Evolutionary conservation across 345 rosid species (phyloP).

Genomic region (Reutealis trisperma): DNA sequence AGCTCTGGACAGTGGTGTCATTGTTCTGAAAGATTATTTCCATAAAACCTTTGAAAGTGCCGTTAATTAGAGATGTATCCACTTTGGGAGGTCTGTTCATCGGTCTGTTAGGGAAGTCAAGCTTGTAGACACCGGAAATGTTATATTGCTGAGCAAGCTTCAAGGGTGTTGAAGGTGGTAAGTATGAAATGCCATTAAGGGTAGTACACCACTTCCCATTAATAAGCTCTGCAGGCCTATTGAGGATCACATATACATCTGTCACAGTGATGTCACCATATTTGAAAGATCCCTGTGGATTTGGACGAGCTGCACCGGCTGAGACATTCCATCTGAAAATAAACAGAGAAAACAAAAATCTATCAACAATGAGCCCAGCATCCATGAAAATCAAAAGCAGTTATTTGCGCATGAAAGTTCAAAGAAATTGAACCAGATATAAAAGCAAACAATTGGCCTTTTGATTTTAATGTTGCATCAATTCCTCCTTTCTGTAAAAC

Average conservation of each 20-base stretch:
- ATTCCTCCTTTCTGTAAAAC: slow-evolving; percentile 5
- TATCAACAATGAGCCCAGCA: slow-evolving; percentile 12
- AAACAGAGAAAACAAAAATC: slow-evolving; percentile 14
- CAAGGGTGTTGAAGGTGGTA: slow-evolving; percentile 80
- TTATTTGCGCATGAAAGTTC: not conserved
- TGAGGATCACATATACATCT: slow-evolving; percentile 73
- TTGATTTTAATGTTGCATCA: not conserved
- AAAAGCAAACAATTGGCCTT: not conserved
- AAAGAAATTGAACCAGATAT: not conserved
- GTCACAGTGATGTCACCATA: slow-evolving; percentile 86
- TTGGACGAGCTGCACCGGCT: slow-evolving; percentile 92
- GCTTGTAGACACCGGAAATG: slow-evolving; percentile 77
- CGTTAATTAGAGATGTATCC: slow-evolving; percentile 89
- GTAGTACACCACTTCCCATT: slow-evolving; percentile 61
- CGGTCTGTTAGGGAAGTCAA: slow-evolving; percentile 75
- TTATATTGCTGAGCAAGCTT: slow-evolving; percentile 85
- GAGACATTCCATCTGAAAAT: slow-evolving; percentile 74
- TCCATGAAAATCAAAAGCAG: slow-evolving; percentile 5
- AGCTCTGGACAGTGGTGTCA: slow-evolving; percentile 69
- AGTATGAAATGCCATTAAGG: slow-evolving; percentile 83
- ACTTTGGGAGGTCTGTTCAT: slow-evolving; percentile 74
- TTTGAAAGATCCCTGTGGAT: slow-evolving; percentile 93
- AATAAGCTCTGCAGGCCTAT: slow-evolving; percentile 71
- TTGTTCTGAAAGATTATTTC: slow-evolving; percentile 94
- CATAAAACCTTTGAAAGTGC: slow-evolving; percentile 79